Conservation (phyloP, 805 yeast genomes). For the Starmerella bacillaris region DNA sequence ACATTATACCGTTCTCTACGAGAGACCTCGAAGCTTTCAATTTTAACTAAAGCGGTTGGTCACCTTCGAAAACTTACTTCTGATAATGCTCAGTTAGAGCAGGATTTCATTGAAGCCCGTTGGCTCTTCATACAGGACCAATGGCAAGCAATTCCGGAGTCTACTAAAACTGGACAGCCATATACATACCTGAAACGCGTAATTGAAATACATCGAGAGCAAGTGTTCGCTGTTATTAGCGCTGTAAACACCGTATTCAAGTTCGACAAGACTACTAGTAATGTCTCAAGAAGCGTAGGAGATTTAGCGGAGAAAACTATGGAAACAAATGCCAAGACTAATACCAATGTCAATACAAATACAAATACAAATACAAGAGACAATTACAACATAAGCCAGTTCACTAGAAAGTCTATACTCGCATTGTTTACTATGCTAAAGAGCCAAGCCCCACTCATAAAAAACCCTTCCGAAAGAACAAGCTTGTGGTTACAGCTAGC, state of each 20-base stretch:
- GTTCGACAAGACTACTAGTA: not conserved
- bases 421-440: slow-evolving; percentile 16
- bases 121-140: slow-evolving; percentile 10
- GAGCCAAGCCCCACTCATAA: slow-evolving; percentile 18
- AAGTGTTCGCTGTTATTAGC: slow-evolving; percentile 53
- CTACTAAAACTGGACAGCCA: slow-evolving; percentile 35
- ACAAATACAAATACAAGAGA: not conserved
- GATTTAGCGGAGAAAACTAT: too few species aligned
- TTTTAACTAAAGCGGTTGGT: slow-evolving; percentile 58
- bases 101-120: slow-evolving; percentile 24
- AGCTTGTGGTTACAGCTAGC: slow-evolving; percentile 55
- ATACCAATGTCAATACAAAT: not conserved
- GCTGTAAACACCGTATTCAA: slow-evolving; percentile 32
- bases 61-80: slow-evolving; percentile 44
- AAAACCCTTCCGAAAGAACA: slow-evolving; percentile 17
- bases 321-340: too few species aligned
- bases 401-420: slow-evolving; percentile 17
- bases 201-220: slow-evolving; percentile 72
- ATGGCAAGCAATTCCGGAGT: slow-evolving; percentile 22
- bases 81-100: slow-evolving; percentile 14
- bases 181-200: slow-evolving; percentile 57
- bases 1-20: slow-evolving; percentile 52
- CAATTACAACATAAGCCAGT: slow-evolving; percentile 13
- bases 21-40: slow-evolving; percentile 63
- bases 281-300: too few species aligned